These are phyloP conservation scores for Adansonia gregorii DNA, from an alignment of 441 rosid species.

Conservation along the genomic window DNA sequence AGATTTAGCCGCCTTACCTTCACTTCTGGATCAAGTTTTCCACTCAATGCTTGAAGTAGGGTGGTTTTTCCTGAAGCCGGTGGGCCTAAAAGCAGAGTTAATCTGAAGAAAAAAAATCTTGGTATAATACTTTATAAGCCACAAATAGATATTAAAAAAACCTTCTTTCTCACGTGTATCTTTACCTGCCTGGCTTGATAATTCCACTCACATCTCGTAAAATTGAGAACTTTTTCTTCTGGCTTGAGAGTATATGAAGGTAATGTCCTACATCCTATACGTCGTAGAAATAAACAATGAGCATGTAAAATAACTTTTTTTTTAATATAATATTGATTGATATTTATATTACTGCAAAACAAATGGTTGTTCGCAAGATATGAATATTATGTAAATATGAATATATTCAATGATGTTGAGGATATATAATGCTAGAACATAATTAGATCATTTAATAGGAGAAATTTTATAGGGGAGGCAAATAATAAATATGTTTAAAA, in stretches of 20 bases:
- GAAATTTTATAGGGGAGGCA: no score
- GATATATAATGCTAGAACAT: background rate
- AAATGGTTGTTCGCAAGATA: background rate
- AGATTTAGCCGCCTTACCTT: slow-evolving; percentile 37
- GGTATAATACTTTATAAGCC: background rate
- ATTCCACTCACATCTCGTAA: slow-evolving; percentile 67
- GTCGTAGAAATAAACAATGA: background rate
- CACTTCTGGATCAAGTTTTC: slow-evolving; percentile 55
- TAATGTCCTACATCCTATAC: slow-evolving; percentile 36
- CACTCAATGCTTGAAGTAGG: slow-evolving; percentile 55
- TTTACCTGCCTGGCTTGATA: slow-evolving; percentile 67
- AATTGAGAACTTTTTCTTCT: slow-evolving; percentile 50
- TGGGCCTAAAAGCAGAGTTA: slow-evolving; percentile 68
- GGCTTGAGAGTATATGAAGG: slow-evolving; percentile 53
- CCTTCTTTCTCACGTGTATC: background rate
- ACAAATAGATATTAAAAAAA: background rate
- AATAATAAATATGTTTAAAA: background rate
- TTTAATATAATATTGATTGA: no score
- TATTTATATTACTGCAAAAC: no score
- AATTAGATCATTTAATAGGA: background rate
- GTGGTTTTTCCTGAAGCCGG: slow-evolving; percentile 73
- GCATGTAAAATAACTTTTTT: background rate
- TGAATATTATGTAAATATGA: background rate
- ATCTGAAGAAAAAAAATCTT: slow-evolving; percentile 34
- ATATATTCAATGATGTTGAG: background rate